Evolutionary conservation across 148 eudicot genomes (phyloP), one percentile per base, ranked within the genome.

Genomic region (Chenopodium quinoa): DNA sequence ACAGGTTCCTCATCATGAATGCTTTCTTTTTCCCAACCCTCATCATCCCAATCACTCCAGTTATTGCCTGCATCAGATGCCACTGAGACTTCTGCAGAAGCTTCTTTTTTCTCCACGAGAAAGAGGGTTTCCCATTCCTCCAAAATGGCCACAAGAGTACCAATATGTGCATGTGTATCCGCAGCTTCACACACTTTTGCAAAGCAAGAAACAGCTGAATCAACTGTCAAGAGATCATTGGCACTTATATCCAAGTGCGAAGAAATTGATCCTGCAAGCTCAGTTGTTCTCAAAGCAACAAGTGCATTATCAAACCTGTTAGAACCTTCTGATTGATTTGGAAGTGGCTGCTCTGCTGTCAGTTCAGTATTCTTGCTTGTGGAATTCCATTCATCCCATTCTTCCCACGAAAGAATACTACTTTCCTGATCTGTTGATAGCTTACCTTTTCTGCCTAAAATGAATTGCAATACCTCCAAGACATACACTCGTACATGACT

Each of bases 21-120:
- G 85, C 92, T 90, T 79, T 94, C 99, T 97, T 91, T 90, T 79
- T 94, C 99, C 99, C 99, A 97, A 50, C 94, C 98, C 54, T 93
- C 97, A 73, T 90, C 97, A 73, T 90, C 93, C 98, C 98, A 97
- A 79, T 94, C 94, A 83, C 84, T 73, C 99, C 99, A 97, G 77
- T 77, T 85, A 82, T 73, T 80, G 29, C 79, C 91, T 52, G 71
- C 83, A 81, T 86, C 91, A 63, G 92, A 75, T 73, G 75, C 82
- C 63, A 88, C 90, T 4, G 82, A 77, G 29, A 78, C 81, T 73
- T 91, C 91, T 10, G 69, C 63, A 50, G 91, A 82, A 80, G 79
- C 81, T 63, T 79, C 83, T 65, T 88, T 85, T 75, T 73, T 89
- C 75, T 71, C 88, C 34, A 56, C 76, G 22, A 79, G 73, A 87